Evolutionary conservation across 208 protist genomes (phyloP).

Genomic region (Kentomonas sorsogonicus): DNA sequence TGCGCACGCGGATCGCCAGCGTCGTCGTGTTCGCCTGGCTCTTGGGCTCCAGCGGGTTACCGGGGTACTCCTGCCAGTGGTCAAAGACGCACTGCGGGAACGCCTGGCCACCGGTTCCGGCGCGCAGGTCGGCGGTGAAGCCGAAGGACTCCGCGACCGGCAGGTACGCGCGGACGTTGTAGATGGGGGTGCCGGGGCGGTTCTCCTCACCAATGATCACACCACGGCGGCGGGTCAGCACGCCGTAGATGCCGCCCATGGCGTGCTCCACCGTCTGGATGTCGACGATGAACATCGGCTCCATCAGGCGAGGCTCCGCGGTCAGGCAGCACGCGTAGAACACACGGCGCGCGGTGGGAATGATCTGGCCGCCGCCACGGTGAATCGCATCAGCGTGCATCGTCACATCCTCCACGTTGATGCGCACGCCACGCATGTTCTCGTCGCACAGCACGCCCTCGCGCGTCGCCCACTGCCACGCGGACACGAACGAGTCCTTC

Average conservation of each 20-base stretch:
- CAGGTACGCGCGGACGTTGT: conserved; percentile 96
- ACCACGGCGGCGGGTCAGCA: conserved; percentile 95
- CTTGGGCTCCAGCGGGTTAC: conserved; percentile 77
- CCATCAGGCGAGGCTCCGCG: conserved; percentile 92
- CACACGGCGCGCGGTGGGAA: conserved; percentile 93
- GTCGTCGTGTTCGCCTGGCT: conserved; percentile 74
- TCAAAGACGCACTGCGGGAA: conserved; percentile 98
- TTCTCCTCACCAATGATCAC: conserved; percentile 95
- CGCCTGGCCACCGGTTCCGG: conserved; percentile 92
- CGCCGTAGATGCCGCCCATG: conserved; percentile 95
- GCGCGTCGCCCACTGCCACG: conserved; percentile 94
- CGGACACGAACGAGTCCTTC: conserved; percentile 95
- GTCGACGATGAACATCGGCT: conserved; percentile 98
- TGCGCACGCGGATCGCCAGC: conserved; percentile 90
- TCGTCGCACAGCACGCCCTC: conserved; percentile 94
- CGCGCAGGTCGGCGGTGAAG: conserved; percentile 94
- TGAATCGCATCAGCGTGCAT: conserved; percentile 99
- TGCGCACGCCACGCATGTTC: conserved; percentile 94
- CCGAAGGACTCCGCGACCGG: conserved; percentile 99
- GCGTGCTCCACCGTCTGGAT: conserved; percentile 94
- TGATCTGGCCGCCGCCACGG: conserved; percentile 97
- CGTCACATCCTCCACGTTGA: conserved; percentile 96
- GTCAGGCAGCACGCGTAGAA: conserved; percentile 94
- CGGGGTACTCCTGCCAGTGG: conserved; percentile 94
- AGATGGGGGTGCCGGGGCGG: conserved; percentile 94